A percentile compares a stretch with the other conserved stretches of the same genome.
These are phyloP conservation scores for Dipodascopsis tothii DNA, from an alignment of 805 yeast species.

Conservation along the genomic window DNA sequence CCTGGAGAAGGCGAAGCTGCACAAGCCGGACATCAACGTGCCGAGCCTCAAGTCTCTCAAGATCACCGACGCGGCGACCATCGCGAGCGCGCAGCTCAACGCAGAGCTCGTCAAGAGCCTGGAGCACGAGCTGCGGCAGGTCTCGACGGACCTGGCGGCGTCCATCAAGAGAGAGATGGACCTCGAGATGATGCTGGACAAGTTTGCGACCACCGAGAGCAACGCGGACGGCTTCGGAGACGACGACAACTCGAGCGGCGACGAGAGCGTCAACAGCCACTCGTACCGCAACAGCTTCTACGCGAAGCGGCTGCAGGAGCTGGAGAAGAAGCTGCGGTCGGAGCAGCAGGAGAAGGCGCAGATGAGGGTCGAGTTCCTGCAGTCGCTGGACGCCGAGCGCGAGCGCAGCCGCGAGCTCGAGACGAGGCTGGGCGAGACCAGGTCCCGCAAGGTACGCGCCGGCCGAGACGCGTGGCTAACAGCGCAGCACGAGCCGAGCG, in stretches of 20 bases:
- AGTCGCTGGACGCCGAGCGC: conserved; percentile 10
- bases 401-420: conserved; percentile 10
- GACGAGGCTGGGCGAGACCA: conserved; percentile 5
- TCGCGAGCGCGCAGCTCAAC: conserved; percentile 6
- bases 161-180: conserved; percentile 23
- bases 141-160: conserved; percentile 19
- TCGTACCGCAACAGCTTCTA: neutral
- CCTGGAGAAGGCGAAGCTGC: neutral
- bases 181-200: conserved; percentile 17
- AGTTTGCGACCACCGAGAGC: conserved; percentile 15
- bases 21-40: neutral
- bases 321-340: conserved; percentile 11
- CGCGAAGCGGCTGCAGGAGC: conserved; percentile 1
- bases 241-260: neutral
- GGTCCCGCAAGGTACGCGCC: conserved; percentile 4
- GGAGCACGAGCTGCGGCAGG: conserved; percentile 16
- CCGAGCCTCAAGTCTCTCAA: neutral
- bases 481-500: no score
- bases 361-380: conserved; percentile 13
- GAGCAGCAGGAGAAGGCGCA: conserved; percentile 20
- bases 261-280: neutral
- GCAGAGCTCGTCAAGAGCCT: conserved; percentile 12
- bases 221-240: conserved; percentile 2
- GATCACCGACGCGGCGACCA: neutral
- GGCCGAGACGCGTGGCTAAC: conserved; percentile 1